These are phyloP conservation scores for Pseudogymnoascus verrucosus DNA, from an alignment of 2,329 filamentous ascomycete species.

Conservation along the genomic window DNA sequence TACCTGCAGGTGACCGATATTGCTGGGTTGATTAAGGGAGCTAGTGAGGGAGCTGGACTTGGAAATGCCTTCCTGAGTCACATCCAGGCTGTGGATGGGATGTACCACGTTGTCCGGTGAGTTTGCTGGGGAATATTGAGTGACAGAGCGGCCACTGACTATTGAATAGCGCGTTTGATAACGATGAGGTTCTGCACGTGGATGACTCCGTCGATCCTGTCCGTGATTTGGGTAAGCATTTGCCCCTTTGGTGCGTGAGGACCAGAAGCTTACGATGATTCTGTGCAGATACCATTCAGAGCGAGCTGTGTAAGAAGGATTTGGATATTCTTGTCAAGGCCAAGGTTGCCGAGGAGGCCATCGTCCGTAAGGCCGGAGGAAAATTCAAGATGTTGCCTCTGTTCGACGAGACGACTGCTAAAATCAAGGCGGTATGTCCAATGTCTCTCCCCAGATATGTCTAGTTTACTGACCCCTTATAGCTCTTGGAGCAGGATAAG, in stretches of 20 bases:
- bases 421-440: conserved; percentile 29
- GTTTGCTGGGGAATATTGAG: neutral
- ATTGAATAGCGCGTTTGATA: conserved; percentile 33
- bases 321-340: conserved; percentile 34
- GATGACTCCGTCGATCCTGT: conserved; percentile 39
- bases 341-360: conserved; percentile 33
- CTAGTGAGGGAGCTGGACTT: conserved; percentile 36
- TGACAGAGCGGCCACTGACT: neutral
- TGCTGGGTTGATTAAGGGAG: conserved; percentile 38
- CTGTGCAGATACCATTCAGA: conserved; percentile 31
- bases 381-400: conserved; percentile 40
- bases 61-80: conserved; percentile 39
- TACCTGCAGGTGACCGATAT: conserved; percentile 40
- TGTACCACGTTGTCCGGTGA: conserved; percentile 38
- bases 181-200: conserved; percentile 38
- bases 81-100: conserved; percentile 39
- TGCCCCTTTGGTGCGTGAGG: neutral
- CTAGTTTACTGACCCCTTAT: neutral
- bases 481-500: conserved; percentile 34
- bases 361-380: conserved; percentile 36
- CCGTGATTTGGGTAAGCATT: conserved; percentile 33
- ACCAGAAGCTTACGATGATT: conserved; percentile 14
- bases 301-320: conserved; percentile 36
- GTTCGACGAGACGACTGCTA: conserved; percentile 36
- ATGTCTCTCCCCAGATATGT: neutral